Conservation (phyloP, 1,284 basidiomycete genomes). For the Abortiporus biennis region DNA sequence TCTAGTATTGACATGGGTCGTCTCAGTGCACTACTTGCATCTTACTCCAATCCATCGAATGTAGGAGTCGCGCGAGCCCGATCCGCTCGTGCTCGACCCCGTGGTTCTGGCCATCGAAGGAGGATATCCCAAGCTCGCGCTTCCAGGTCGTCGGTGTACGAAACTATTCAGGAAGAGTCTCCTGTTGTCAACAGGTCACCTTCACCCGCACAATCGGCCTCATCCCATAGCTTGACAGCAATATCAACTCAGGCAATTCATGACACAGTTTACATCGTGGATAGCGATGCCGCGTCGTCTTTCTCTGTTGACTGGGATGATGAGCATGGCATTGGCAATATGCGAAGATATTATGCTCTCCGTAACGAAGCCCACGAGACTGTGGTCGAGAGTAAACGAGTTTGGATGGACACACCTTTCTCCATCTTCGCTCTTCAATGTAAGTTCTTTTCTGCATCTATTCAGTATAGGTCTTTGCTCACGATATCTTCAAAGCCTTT, state of each 20-base stretch:
- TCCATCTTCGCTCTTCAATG: conserved; percentile 67
- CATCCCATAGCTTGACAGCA: conserved; percentile 12
- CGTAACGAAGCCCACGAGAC: conserved; percentile 62
- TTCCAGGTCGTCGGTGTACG: conserved; percentile 66
- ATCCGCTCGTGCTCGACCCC: conserved; percentile 32
- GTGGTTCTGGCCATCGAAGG: conserved; percentile 63
- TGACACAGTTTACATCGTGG: conserved; percentile 49
- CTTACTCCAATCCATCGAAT: conserved; percentile 31
- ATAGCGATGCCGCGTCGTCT: conserved; percentile 40
- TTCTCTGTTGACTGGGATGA: conserved; percentile 55
- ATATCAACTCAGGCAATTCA: conserved; percentile 12
- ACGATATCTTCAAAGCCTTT: conserved; percentile 46
- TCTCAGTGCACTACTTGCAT: conserved; percentile 49
- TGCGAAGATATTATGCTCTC: conserved; percentile 65
- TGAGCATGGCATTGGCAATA: conserved; percentile 50
- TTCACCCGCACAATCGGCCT: conserved; percentile 23
- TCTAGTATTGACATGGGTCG: conserved; percentile 69
- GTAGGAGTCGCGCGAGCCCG: conserved; percentile 27
- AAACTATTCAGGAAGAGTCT: conserved; percentile 72
- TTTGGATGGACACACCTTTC: conserved; percentile 68
- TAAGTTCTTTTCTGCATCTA: conserved; percentile 30
- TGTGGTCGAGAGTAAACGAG: conserved; percentile 57
- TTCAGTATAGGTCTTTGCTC: background rate
- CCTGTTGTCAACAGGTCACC: conserved; percentile 30
- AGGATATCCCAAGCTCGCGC: conserved; percentile 57